phyloP scores from a whole-genome alignment of 331 rosid genomes.

The Telfairia occidentalis region DNA sequence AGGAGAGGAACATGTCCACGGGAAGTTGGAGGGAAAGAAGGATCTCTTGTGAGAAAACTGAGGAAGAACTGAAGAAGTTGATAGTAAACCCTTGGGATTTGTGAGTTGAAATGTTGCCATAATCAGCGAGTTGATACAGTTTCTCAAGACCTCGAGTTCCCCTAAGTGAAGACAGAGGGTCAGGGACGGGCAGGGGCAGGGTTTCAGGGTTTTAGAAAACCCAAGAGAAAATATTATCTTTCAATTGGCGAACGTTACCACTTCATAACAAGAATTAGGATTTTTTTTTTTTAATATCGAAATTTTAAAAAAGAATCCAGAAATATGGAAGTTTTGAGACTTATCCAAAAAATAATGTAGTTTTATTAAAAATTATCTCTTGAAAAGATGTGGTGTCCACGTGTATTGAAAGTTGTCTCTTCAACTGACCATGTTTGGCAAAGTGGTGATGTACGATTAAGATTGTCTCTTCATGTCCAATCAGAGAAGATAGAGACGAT shows the following conservation, averaged over 20 bases:
- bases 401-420: no score
- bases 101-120: conserved; percentile 41
- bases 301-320: no score
- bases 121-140: not conserved
- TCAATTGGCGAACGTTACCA: not conserved
- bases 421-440: no score
- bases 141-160: not conserved
- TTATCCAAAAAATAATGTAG: no score
- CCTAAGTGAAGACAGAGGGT: not conserved
- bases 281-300: no score
- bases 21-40: conserved; percentile 17
- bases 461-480: no score
- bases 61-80: conserved; percentile 28
- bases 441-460: no score
- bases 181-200: not conserved
- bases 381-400: no score
- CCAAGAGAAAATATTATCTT: not conserved
- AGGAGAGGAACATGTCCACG: conserved; percentile 18
- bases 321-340: no score
- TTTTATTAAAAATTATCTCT: no score
- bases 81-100: conserved; percentile 36
- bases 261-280: no score
- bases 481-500: no score
- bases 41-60: conserved; percentile 20
- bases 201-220: conserved; percentile 12